Percentiles rank a stretch among this genome's conserved stretches.
These are phyloP conservation scores for Mitragyna speciosa DNA, from an alignment of 257 asterid genomes.

Conservation along the genomic window DNA sequence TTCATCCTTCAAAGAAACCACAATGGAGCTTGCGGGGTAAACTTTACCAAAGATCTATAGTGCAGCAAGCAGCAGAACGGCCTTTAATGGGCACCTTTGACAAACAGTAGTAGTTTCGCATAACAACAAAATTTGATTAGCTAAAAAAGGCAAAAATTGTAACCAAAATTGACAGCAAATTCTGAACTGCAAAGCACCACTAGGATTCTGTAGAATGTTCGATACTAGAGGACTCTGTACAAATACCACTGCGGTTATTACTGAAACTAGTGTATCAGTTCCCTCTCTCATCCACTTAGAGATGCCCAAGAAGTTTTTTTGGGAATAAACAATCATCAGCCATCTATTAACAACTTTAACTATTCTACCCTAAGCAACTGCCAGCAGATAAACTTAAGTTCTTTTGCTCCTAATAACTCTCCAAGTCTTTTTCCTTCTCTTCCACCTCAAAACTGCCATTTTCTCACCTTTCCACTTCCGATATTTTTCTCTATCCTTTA, in stretches of 20 bases:
- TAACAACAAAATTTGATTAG: neutral
- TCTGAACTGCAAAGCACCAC: neutral
- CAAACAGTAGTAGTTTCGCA: neutral
- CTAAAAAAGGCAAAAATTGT: neutral
- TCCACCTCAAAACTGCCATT: conserved; percentile 63
- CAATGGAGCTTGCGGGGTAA: neutral
- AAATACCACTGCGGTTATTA: neutral
- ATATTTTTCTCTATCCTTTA: conserved; percentile 54
- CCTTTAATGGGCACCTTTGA: neutral
- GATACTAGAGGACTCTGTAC: too few species aligned
- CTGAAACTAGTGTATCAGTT: neutral
- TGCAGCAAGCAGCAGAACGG: neutral
- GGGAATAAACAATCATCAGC: neutral
- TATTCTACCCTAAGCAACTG: conserved; percentile 1
- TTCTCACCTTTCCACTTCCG: conserved; percentile 56
- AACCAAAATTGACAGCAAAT: neutral
- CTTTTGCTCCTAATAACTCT: conserved; percentile 38
- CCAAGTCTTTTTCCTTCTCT: conserved; percentile 57
- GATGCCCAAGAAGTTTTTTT: conserved; percentile 1
- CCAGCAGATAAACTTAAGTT: conserved; percentile 6
- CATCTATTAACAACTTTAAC: neutral
- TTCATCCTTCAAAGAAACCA: neutral
- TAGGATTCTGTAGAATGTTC: neutral
- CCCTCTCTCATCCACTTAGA: neutral
- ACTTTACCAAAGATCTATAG: neutral